Evolutionary conservation across 1,284 basidiomycete genomes (phyloP).

Genomic region (Testicularia cyperi): DNA sequence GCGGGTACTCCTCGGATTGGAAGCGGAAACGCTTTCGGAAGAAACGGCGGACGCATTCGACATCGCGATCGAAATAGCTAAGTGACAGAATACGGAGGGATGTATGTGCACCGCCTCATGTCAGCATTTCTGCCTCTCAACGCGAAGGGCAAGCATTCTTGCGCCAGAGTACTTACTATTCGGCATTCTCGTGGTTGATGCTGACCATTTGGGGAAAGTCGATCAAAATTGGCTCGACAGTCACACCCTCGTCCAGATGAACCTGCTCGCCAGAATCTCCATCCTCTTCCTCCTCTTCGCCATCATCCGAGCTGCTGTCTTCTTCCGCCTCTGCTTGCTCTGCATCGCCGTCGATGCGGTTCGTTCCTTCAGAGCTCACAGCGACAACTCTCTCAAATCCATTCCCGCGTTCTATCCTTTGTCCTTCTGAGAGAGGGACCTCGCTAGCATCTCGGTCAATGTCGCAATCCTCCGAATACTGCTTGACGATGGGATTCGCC

Average conservation of each 20-base stretch:
- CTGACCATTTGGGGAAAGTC: constrained; percentile 99
- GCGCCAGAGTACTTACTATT: constrained; percentile 85
- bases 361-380: too few species aligned
- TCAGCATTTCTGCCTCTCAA: too few species aligned
- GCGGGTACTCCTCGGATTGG: constrained; percentile 82
- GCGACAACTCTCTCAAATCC: constrained; percentile 48
- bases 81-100: too few species aligned
- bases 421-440: constrained; percentile 12
- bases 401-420: constrained; percentile 44
- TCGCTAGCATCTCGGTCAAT: neutral
- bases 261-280: constrained; percentile 69
- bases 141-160: neutral
- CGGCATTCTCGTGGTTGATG: constrained; percentile 92
- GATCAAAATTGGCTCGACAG: constrained; percentile 82
- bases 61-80: constrained; percentile 98
- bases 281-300: constrained; percentile 27
- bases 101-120: too few species aligned
- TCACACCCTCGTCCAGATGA: constrained; percentile 74
- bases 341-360: too few species aligned
- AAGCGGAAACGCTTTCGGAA: constrained; percentile 90
- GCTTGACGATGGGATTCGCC: constrained; percentile 1
- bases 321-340: constrained; percentile 8
- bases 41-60: constrained; percentile 91
- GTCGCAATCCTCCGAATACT: neutral
- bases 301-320: constrained; percentile 29